These are phyloP conservation scores for Hanseniaspora jakobsenii DNA, from an alignment of 805 yeast species.

Conservation along the genomic window DNA sequence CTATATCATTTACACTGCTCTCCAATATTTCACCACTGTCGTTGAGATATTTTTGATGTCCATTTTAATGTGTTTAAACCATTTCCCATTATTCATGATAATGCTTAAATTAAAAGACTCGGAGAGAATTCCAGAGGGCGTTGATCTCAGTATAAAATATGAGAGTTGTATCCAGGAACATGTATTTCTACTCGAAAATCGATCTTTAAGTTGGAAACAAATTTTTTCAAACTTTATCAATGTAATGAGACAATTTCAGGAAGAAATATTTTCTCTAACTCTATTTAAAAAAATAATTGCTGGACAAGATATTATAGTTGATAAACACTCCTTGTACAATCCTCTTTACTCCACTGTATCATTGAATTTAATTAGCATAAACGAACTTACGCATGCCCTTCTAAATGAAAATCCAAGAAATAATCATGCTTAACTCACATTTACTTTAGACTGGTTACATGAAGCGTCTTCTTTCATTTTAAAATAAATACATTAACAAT, in stretches of 20 bases:
- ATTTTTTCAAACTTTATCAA: conserved; percentile 40
- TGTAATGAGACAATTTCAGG: conserved; percentile 32
- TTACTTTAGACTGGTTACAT: too few relatives aligned
- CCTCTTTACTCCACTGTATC: conserved; percentile 45
- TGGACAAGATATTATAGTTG: conserved; percentile 37
- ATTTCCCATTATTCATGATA: conserved; percentile 76
- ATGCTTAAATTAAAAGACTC: conserved; percentile 71
- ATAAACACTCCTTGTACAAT: conserved; percentile 38
- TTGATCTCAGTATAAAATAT: conserved; percentile 25
- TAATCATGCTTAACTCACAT: conserved; percentile 5
- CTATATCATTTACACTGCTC: conserved; percentile 56
- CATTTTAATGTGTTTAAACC: conserved; percentile 54
- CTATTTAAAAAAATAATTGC: conserved; percentile 33
- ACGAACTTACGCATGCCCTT: conserved; percentile 13
- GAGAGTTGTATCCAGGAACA: conserved; percentile 12
- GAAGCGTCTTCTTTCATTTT: too few relatives aligned
- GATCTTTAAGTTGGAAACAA: conserved; percentile 34
- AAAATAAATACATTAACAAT: conserved; percentile 4
- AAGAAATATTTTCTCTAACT: conserved; percentile 32
- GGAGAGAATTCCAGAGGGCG: conserved; percentile 51
- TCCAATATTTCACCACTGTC: conserved; percentile 41
- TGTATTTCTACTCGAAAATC: conserved; percentile 29
- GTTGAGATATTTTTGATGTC: conserved; percentile 45
- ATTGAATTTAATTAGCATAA: conserved; percentile 25
- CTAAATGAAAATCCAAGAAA: conserved; percentile 19